Evolutionary conservation across 208 protist genomes (phyloP).

Genomic region (Borovskyia barvae): DNA sequence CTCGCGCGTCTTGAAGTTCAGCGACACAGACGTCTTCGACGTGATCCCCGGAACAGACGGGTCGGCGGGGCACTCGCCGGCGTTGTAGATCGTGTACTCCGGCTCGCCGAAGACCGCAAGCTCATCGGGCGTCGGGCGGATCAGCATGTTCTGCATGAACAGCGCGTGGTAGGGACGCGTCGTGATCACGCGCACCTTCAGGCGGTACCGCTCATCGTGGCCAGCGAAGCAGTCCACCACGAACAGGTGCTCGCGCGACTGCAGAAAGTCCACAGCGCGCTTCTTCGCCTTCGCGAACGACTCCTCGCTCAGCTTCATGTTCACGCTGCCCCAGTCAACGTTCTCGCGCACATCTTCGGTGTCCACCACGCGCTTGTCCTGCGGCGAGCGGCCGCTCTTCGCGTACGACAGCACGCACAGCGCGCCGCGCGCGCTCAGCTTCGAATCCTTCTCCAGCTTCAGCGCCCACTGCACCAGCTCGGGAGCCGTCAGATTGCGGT

Average conservation of each 20-base stretch:
- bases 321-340: slow-evolving; percentile 95
- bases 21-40: slow-evolving; percentile 63
- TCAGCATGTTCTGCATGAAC: slow-evolving; percentile 97
- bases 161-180: slow-evolving; percentile 94
- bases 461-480: slow-evolving; percentile 61
- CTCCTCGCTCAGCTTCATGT: slow-evolving; percentile 89
- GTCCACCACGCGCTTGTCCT: slow-evolving; percentile 94
- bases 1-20: slow-evolving; percentile 87
- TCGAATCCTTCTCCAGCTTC: slow-evolving; percentile 67
- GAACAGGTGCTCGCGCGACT: slow-evolving; percentile 90
- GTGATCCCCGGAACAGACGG: slow-evolving; percentile 83
- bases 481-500: slow-evolving; percentile 50
- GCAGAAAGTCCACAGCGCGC: slow-evolving; percentile 91
- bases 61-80: slow-evolving; percentile 90
- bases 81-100: slow-evolving; percentile 96
- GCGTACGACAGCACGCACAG: slow-evolving; percentile 81
- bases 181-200: slow-evolving; percentile 94
- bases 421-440: slow-evolving; percentile 84
- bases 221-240: slow-evolving; percentile 95
- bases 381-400: slow-evolving; percentile 92
- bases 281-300: slow-evolving; percentile 92
- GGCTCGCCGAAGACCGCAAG: slow-evolving; percentile 92
- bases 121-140: slow-evolving; percentile 90
- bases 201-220: slow-evolving; percentile 88
- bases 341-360: slow-evolving; percentile 62